These are phyloP conservation scores for Globisporangium radiosum DNA, from an alignment of 352 stramenopile genomes.

Conservation along the genomic window DNA sequence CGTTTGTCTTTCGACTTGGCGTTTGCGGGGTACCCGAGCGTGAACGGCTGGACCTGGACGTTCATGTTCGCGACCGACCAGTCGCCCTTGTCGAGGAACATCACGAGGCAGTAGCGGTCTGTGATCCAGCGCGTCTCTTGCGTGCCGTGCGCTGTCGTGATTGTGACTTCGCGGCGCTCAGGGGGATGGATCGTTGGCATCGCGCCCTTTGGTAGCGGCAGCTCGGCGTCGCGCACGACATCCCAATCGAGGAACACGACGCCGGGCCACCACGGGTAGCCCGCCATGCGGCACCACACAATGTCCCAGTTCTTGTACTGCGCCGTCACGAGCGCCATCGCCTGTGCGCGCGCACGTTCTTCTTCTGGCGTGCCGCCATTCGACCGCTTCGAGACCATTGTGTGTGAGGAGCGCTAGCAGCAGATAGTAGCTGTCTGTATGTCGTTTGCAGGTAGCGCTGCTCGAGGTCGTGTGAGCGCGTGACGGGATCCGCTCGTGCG, in stretches of 20 bases:
- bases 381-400: conserved; percentile 16
- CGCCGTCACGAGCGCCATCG: conserved; percentile 36
- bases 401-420: conserved; percentile 22
- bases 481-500: too few species aligned
- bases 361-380: conserved; percentile 17
- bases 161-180: conserved; percentile 12
- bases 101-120: conserved; percentile 34
- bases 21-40: conserved; percentile 38
- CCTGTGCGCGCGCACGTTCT: conserved; percentile 18
- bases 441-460: background rate
- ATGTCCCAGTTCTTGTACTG: conserved; percentile 67
- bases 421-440: background rate
- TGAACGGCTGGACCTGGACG: conserved; percentile 37
- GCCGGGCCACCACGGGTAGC: conserved; percentile 76
- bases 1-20: conserved; percentile 18
- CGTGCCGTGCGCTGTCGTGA: conserved; percentile 17
- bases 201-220: conserved; percentile 32
- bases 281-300: conserved; percentile 65
- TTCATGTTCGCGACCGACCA: conserved; percentile 40
- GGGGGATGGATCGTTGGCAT: conserved; percentile 30
- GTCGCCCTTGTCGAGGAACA: conserved; percentile 68
- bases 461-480: too few species aligned
- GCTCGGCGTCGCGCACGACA: conserved; percentile 26
- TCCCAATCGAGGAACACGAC: conserved; percentile 71
- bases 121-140: background rate